Evolutionary conservation across 306 rosid species (phyloP).

Genomic region (Dicorynia guianensis): DNA sequence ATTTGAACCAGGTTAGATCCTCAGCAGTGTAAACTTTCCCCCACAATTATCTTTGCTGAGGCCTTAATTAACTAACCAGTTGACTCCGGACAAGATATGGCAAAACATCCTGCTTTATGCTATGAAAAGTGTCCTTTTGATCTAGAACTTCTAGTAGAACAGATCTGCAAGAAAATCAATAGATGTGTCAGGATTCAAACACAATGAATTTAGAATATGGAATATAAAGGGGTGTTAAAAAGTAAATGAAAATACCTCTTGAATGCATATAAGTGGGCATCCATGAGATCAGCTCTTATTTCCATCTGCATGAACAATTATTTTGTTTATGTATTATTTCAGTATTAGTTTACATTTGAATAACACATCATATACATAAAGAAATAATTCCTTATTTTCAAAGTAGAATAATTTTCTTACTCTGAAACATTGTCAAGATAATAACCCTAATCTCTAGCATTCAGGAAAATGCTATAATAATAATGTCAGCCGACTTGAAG

Average conservation of each 20-base stretch:
- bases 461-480: background rate
- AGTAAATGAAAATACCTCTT: constrained; percentile 66
- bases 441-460: constrained; percentile 23
- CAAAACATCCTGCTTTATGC: constrained; percentile 86
- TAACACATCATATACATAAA: constrained; percentile 26
- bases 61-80: constrained; percentile 74
- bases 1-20: constrained; percentile 51
- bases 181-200: constrained; percentile 35
- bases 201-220: constrained; percentile 23
- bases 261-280: constrained; percentile 93
- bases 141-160: constrained; percentile 84
- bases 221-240: constrained; percentile 20
- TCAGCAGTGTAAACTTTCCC: constrained; percentile 17
- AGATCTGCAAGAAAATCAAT: constrained; percentile 64
- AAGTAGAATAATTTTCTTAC: constrained; percentile 9
- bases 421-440: background rate
- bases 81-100: constrained; percentile 97
- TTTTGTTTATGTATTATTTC: no score
- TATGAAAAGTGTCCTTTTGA: constrained; percentile 71
- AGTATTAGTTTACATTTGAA: background rate
- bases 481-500: constrained; percentile 9
- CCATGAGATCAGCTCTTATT: constrained; percentile 96
- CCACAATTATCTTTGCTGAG: constrained; percentile 36
- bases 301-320: constrained; percentile 94
- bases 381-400: constrained; percentile 8